A percentile compares a stretch with the other conserved stretches of the same genome.
These are phyloP conservation scores for Paramecium octaurelia DNA, from an alignment of 73 alveolate species.

Conservation along the genomic window DNA sequence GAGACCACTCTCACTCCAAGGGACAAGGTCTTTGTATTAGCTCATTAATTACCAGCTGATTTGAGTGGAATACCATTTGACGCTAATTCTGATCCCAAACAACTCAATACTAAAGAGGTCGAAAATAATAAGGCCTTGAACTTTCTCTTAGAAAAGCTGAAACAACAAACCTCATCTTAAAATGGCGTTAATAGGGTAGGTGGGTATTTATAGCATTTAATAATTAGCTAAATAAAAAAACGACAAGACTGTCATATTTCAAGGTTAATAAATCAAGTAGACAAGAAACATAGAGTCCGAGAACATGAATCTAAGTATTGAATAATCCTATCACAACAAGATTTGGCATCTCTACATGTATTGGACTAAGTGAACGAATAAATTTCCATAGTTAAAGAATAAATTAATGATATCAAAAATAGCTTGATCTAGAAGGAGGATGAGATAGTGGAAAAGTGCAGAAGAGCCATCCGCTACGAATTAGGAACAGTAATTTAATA, in stretches of 20 bases:
- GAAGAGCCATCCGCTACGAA: slow-evolving; percentile 50
- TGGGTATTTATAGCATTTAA: not conserved
- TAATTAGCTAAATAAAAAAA: not conserved
- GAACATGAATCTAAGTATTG: slow-evolving; percentile 37
- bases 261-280: slow-evolving; percentile 34
- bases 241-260: not conserved
- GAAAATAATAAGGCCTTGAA: not conserved
- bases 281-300: slow-evolving; percentile 42
- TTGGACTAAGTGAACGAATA: slow-evolving; percentile 50
- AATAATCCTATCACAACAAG: not conserved
- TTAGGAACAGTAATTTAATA: not conserved
- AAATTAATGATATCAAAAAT: not conserved
- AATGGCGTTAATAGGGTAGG: slow-evolving; percentile 5
- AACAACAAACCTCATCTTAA: slow-evolving; percentile 53
- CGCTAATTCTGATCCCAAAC: slow-evolving; percentile 1
- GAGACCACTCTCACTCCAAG: slow-evolving; percentile 54
- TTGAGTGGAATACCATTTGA: not conserved
- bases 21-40: slow-evolving; percentile 60
- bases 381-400: not conserved
- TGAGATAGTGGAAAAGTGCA: slow-evolving; percentile 45
- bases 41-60: slow-evolving; percentile 43
- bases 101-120: not conserved
- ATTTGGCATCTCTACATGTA: slow-evolving; percentile 49
- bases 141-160: not conserved
- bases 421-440: not conserved